Evolutionary conservation across 2,329 filamentous ascomycete species (phyloP).

Genomic region (Sclerotinia glacialis): DNA sequence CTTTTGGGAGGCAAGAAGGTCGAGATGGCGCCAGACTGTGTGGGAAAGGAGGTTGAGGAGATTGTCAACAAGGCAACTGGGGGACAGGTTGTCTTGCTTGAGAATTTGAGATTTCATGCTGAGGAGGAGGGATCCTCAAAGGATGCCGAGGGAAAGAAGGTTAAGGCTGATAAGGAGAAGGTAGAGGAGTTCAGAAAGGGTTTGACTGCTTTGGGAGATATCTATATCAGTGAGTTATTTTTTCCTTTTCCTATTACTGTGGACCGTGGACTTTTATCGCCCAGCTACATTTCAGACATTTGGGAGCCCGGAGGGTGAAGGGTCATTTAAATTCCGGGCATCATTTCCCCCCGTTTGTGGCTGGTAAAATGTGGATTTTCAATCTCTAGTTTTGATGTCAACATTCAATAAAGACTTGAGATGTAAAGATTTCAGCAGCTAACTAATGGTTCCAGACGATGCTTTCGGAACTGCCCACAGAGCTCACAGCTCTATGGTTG

Average conservation of each 20-base stretch:
- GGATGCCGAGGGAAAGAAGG: slow-evolving; percentile 92
- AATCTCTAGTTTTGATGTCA: background rate
- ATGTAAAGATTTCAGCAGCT: background rate
- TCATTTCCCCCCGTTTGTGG: background rate
- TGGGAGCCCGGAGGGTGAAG: background rate
- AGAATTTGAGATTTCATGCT: slow-evolving; percentile 97
- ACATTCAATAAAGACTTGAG: background rate
- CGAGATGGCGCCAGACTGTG: slow-evolving; percentile 84
- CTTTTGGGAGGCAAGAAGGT: slow-evolving; percentile 74
- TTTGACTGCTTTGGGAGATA: slow-evolving; percentile 87
- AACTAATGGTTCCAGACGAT: slow-evolving; percentile 61
- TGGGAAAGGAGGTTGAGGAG: slow-evolving; percentile 85
- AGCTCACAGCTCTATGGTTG: slow-evolving; percentile 99
- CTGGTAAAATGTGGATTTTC: background rate
- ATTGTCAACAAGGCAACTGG: slow-evolving; percentile 78
- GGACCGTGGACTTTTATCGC: background rate
- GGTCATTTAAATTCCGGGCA: background rate
- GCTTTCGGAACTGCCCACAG: slow-evolving; percentile 98
- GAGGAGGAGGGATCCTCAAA: slow-evolving; percentile 98
- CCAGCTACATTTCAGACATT: background rate
- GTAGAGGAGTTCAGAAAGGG: slow-evolving; percentile 94
- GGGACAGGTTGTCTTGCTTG: slow-evolving; percentile 84
- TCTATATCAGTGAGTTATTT: slow-evolving; percentile 80
- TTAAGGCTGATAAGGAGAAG: slow-evolving; percentile 92
- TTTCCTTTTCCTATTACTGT: slow-evolving; percentile 3